Conservation (phyloP, 2,329 filamentous ascomycete species). For the Trichoderma guizhouense region DNA sequence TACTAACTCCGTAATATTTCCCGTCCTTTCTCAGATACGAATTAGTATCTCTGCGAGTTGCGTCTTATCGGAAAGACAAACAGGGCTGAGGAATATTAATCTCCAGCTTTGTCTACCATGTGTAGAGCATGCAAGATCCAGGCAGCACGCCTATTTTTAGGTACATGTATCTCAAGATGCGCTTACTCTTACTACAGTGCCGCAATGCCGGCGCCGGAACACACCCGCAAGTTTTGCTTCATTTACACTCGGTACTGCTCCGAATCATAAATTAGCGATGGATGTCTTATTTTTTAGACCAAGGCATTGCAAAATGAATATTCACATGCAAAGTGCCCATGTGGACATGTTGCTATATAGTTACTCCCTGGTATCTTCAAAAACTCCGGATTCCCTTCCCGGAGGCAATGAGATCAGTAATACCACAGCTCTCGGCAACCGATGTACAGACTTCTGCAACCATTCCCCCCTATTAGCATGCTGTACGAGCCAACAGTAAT, state of each 20-base stretch:
- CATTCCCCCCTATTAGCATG: background rate
- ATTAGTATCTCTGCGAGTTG: background rate
- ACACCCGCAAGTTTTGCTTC: background rate
- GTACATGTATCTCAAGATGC: no score
- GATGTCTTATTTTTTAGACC: no score
- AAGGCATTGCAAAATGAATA: no score
- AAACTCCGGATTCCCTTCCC: no score
- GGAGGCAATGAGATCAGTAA: background rate
- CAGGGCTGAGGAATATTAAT: background rate
- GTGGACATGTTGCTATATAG: no score
- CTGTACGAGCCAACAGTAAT: background rate
- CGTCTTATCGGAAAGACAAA: background rate
- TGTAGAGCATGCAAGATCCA: background rate
- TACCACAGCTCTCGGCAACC: background rate
- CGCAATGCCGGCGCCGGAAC: background rate
- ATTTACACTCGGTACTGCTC: background rate
- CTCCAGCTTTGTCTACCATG: background rate
- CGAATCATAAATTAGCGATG: no score
- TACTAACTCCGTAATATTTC: background rate
- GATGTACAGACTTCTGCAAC: background rate
- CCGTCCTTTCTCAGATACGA: background rate
- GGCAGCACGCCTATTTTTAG: background rate
- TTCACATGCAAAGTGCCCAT: no score
- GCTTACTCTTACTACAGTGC: background rate
- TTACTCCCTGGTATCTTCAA: no score